Base-by-base conservation (phyloP, 2,329 filamentous ascomycete genomes). In the Colletotrichum chrysophilum region DNA sequence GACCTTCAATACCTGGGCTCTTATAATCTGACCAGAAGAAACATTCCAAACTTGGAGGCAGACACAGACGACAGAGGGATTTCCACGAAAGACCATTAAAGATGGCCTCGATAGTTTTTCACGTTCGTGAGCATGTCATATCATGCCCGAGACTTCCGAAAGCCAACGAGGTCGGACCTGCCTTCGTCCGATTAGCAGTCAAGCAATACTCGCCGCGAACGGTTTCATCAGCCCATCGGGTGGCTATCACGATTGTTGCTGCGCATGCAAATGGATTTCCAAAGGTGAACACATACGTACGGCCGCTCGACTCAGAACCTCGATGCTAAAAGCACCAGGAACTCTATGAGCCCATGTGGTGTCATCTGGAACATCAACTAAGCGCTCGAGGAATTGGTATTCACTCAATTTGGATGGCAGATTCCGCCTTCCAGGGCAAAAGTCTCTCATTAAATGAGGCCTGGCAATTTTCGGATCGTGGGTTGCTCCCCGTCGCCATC, bases 281-380 rank as follows among this genome's bases (percentile, higher is more conserved):
- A 1, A 52, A 52, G n/a, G 43, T 52, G n/a, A 21, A 1, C n/a
- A 52, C 10, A 52, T 16, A 38, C 13, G 32, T 43, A 12, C 38
- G 6, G 7, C n/a, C 4, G 5, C n/a, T 52, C 10, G 43, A 4
- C 10, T 52, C n/a, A 12, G n/a, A 4, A 21, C 2, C 16, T 60
- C 28, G 9, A n/a, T 30, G 5, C 12, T 30, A 10, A 60, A 26
- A 32, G 26, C 21, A 21, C 1, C 26, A 66, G 64, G 64, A 66
- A 66, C 38, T 66, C 5, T 66, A 66, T 8, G 64, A 66, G 36
- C 36, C 64, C 16, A 32, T 52, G 38, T 66, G 64, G 64, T 28
- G 21, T 26, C 26, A 66, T 9, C 12, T 66, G 16, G 7, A 32
- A 18, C 16, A 16, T 14, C 34, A 32, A 13, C 28, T 52, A 13